Evolutionary conservation across 768 basidiomycete species (phyloP).

Genomic region (Phaeotremella skinneri): DNA sequence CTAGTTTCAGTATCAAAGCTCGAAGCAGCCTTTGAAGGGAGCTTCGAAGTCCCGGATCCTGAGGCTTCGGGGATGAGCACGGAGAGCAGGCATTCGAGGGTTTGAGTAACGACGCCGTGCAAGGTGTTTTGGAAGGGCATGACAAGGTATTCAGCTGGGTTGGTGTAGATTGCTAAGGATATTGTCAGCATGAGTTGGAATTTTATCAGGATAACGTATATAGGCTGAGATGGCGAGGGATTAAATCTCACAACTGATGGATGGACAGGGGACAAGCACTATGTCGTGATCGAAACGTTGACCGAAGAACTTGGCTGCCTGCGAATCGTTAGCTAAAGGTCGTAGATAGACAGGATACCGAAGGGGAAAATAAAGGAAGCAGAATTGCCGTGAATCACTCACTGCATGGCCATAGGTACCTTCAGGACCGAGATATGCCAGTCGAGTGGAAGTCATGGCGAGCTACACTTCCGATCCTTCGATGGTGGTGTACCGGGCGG

Average conservation of each 20-base stretch:
- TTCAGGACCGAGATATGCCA: slow-evolving; percentile 43
- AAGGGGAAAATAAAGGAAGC: not conserved
- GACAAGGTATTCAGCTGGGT: slow-evolving; percentile 32
- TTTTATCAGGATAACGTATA: not conserved
- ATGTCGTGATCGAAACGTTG: slow-evolving; percentile 7
- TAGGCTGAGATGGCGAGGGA: not conserved
- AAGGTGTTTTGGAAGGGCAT: slow-evolving; percentile 49
- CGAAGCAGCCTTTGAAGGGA: not conserved
- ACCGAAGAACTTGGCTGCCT: slow-evolving; percentile 31
- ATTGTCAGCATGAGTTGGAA: not conserved
- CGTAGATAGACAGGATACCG: not conserved
- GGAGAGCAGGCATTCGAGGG: slow-evolving; percentile 36
- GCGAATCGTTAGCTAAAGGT: slow-evolving; percentile 7
- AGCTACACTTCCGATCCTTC: not conserved
- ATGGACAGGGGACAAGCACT: slow-evolving; percentile 32
- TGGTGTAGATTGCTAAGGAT: slow-evolving; percentile 23
- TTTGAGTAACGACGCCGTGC: slow-evolving; percentile 47
- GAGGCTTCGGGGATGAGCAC: not conserved
- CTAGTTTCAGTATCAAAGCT: not conserved
- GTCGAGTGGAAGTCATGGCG: not conserved
- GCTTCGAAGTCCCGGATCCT: slow-evolving; percentile 2
- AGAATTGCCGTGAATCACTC: slow-evolving; percentile 1
- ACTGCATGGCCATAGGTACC: slow-evolving; percentile 47
- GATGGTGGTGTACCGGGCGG: too few species aligned
- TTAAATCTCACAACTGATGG: slow-evolving; percentile 27